Conservation (phyloP, 2,329 filamentous ascomycete genomes). For the Fusarium dimerum region DNA sequence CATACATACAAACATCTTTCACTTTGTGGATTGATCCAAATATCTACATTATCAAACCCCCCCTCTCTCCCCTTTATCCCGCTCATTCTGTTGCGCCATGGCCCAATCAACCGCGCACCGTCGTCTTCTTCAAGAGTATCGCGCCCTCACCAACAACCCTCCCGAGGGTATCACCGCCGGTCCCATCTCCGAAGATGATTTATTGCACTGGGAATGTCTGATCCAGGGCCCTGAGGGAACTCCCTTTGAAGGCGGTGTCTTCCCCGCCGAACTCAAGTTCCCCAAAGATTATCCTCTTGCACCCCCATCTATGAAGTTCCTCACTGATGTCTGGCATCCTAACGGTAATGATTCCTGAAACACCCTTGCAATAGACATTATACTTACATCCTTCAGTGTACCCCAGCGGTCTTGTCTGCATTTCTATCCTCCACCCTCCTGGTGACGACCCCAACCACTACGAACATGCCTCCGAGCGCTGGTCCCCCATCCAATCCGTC, state of each 20-base stretch:
- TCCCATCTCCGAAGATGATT: conserved; percentile 89
- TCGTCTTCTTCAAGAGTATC: conserved; percentile 95
- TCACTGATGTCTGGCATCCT: conserved; percentile 93
- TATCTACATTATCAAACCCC: too few relatives aligned
- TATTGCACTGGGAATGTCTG: conserved; percentile 93
- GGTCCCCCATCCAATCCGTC: conserved; percentile 95
- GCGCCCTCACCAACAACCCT: conserved; percentile 86
- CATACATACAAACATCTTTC: not conserved
- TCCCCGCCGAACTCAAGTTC: conserved; percentile 92
- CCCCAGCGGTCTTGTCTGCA: conserved; percentile 88
- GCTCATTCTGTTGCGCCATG: conserved; percentile 38
- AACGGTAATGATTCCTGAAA: conserved; percentile 70
- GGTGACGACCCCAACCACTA: conserved; percentile 99
- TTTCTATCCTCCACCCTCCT: conserved; percentile 95
- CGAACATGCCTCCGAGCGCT: conserved; percentile 92
- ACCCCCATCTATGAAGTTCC: conserved; percentile 93
- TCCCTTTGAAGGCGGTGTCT: conserved; percentile 93
- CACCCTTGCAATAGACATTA: not conserved
- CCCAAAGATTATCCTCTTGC: conserved; percentile 96
- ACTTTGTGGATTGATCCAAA: not conserved
- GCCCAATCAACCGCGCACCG: conserved; percentile 65
- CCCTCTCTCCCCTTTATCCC: too few relatives aligned
- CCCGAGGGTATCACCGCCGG: conserved; percentile 98
- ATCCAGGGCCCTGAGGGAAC: conserved; percentile 96
- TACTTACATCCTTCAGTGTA: conserved; percentile 64